Base-by-base conservation (phyloP, 2,329 filamentous ascomycete genomes). In the Penicillium verrucosum region DNA sequence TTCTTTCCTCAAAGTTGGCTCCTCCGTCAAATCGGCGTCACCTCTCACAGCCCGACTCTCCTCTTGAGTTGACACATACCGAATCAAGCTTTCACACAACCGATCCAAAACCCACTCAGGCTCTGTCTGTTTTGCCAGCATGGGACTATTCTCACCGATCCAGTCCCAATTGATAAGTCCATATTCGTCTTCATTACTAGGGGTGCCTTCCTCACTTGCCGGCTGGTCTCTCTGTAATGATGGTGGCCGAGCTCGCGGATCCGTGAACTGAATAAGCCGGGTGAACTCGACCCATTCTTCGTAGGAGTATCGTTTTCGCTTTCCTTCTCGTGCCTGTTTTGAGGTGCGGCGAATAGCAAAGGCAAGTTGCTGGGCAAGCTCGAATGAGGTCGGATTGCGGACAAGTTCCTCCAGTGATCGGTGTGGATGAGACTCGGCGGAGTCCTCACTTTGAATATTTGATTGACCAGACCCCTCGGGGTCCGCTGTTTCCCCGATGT, bases 251-350 rank as follows among this genome's bases (percentile, higher is more conserved):
- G 73, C 64, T 12, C 64, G 62, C 8, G 68, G 74, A 51, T 66
- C 70, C 37, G 73, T 82, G 61, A 86, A 86, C 2, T 82, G 78
- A 37, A 96, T 89, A 32, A 96, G 80, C 23, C 84, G 83, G 8
- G 92, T 86, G 65, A 90, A 94, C 77, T 90, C 89, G 0, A 89
- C 88, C 92, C 92, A 96, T 69, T 96, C 88, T 63, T 92, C 85
- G 61, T 92, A 97, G 0, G 78, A 80, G 70, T 96, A 97, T 52
- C 81, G 82, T 54, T 85, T 86, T 0, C 81, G 79, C 2, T 83
- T 80, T 5, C 80, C 73, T 43, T 78, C 72, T 18, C 83, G 81
- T 34, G 89, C 76, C 67, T 94, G 84, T 46, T 82, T 77, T 1
- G 85, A 84, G 1, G 90, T 84, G 27, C 78, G 79, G 14, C 84